phyloP scores from a whole-genome alignment of 179 eudicot genomes.

The Nepenthes alata region DNA sequence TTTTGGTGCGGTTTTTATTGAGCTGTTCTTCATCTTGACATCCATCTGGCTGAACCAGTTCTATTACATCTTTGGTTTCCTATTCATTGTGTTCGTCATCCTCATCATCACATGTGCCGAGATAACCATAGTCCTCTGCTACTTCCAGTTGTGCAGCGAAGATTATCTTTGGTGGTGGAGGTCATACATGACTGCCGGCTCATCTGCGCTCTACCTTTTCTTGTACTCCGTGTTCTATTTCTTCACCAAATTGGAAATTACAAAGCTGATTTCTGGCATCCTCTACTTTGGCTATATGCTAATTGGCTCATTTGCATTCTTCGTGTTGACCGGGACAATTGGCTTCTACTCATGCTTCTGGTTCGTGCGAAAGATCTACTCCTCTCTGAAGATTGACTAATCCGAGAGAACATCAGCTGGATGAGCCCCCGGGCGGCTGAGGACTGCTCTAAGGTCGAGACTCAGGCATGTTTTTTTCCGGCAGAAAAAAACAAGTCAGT shows the following conservation, averaged over 20 bases:
- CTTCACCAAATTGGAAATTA: slow-evolving; percentile 17
- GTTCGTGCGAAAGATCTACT: slow-evolving; percentile 21
- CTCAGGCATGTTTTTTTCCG: too few species aligned
- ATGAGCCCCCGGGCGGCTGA: neutral
- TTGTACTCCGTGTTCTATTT: slow-evolving; percentile 17
- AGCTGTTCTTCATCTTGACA: slow-evolving; percentile 19
- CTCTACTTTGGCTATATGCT: slow-evolving; percentile 21
- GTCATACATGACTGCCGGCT: slow-evolving; percentile 19
- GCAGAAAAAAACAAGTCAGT: too few species aligned
- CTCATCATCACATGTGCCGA: slow-evolving; percentile 17
- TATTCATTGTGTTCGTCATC: slow-evolving; percentile 17
- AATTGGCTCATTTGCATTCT: slow-evolving; percentile 15
- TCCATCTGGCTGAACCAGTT: slow-evolving; percentile 20
- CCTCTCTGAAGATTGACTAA: slow-evolving; percentile 20
- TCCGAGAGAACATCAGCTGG: neutral
- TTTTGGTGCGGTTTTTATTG: slow-evolving; percentile 17
- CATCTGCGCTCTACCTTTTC: slow-evolving; percentile 15
- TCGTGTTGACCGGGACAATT: slow-evolving; percentile 14
- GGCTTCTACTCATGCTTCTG: slow-evolving; percentile 20
- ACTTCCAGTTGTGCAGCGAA: slow-evolving; percentile 18
- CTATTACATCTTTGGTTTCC: slow-evolving; percentile 20
- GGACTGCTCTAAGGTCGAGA: neutral
- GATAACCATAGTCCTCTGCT: slow-evolving; percentile 18
- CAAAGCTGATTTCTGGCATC: slow-evolving; percentile 15
- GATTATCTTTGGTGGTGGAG: slow-evolving; percentile 23